Base-by-base conservation (phyloP, 441 rosid species). In the Omphalea diandra region DNA sequence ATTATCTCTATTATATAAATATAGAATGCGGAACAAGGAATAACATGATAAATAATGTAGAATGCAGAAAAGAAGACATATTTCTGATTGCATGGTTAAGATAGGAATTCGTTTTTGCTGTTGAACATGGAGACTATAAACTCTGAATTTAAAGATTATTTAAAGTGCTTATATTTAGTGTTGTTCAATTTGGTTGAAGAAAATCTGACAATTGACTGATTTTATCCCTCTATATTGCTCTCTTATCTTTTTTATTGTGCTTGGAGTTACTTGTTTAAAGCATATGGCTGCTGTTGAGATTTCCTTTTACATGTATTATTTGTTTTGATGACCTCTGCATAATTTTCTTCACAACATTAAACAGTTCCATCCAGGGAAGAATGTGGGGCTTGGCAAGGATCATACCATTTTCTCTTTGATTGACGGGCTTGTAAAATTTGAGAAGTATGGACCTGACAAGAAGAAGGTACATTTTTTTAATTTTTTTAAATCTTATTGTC, bases 321-420 rank as follows among this genome's bases (percentile, higher is more conserved):
- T 7, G 0, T 31, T 64, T 5, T 14, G 20, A 7, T 44, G 29
- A 31, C 26, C 2, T 38, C 12, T 57, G 27, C 2, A 7, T 9
- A n/a, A n/a, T n/a, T 6, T 8, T 46, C 60, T 41, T 24, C 11
- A 22, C 38, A 15, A 20, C 40, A 31, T 22, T 66, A 67, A 73
- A 68, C 85, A 91, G 98, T 90, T 91, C 32, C 97, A 91, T 83
- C 91, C 92, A 0, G 97, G 95, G 20, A 94, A 91, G 31, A 94
- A 91, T 44, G 97, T 94, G 70, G 98, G 98, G 65, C 73, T 91
- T 31, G 97, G 96, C 68, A 94, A 87, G 81, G 97, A 94, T 73
- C 85, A 91, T 75, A 91, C 96, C 1, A 84, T 94, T 62, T 94
- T 87, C 77, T 85, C 98, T 32, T 79, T 91, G 78, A 90, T 94